Base-by-base conservation (phyloP, 2,329 filamentous ascomycete genomes). In the Trichoderma arundinaceum region DNA sequence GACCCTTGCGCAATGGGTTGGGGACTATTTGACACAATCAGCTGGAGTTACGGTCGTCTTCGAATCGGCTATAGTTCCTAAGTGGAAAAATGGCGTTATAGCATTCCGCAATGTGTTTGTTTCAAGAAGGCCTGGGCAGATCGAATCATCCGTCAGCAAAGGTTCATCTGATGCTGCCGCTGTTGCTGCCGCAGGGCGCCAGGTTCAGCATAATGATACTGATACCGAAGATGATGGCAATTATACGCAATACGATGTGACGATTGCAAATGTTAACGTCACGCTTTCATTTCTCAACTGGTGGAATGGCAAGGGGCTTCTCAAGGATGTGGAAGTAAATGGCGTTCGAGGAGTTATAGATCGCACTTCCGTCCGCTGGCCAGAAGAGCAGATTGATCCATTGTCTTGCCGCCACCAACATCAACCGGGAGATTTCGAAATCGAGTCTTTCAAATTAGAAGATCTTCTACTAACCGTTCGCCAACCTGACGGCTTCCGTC, bases 201-300 rank as follows among this genome's bases (percentile, higher is more conserved):
- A 84, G 43, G 77, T 83, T 15, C 80, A 80, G 13, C 61, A 67
- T 15, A 69, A 70, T 9, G 67, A 65, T n/a, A 49, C 69, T 17
- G 82, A 84, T 35, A 77, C 80, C 1, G 75, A 77, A 43, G 94
- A 98, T 73, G 94, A 98, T 74, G 92, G 92, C 17, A 99, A 99
- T 74, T 99, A 98, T 76, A 97, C 94, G 0, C 95, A 99, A 71
- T 99, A 97, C 72, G 95, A 99, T 74, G 83, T 99, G 15, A 97
- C 93, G 0, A 92, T 99, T 66, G 92, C 95, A 68, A 96, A 92
- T 0, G 92, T 99, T 68, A 97, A 99, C 73, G 94, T 99, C 48
- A 98, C 94, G 0, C 78, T 99, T 32, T 99, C 95, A 0, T 98
- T 99, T 72, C 85, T 93, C n/a, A 98, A 97, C 75, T 99, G 95